A percentile compares a stretch with the other conserved stretches of the same genome.
Conservation (phyloP, 163 green algal genomes). For the Scenedesmus sp. region DNA sequence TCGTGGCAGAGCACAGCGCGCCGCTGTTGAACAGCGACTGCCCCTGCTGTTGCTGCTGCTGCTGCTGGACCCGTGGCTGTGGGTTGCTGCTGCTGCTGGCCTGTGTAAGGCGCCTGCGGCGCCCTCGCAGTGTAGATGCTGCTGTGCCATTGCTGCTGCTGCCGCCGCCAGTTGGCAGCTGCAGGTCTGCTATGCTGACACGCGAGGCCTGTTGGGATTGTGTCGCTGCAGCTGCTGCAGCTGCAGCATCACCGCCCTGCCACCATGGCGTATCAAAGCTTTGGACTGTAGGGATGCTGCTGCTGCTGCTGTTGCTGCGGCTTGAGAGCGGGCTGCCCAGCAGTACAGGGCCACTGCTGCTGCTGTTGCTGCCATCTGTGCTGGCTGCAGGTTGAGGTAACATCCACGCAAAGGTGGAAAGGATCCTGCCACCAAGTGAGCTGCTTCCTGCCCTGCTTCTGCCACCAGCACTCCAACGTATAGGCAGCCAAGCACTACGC, state of each 20-base stretch:
- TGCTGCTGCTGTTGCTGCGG: not conserved
- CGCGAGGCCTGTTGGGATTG: not conserved
- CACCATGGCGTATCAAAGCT: not conserved
- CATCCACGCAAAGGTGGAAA: not conserved
- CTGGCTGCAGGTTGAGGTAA: not conserved
- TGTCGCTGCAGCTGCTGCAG: not conserved
- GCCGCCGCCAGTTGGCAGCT: not conserved
- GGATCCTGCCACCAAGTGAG: not conserved
- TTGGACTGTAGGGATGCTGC: not conserved
- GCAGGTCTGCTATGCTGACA: conserved; percentile 1
- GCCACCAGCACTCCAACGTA: not conserved
- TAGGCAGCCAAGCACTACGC: not conserved
- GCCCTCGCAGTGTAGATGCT: not conserved
- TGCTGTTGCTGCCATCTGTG: not conserved
- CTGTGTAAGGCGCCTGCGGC: not conserved
- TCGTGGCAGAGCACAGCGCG: conserved; percentile 40
- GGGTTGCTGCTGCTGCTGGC: not conserved
- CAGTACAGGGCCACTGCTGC: not conserved
- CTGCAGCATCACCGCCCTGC: not conserved
- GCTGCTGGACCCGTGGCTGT: not conserved
- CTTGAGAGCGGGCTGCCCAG: too few relatives aligned
- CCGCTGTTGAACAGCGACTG: not conserved
- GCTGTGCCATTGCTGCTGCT: not conserved
- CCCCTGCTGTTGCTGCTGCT: conserved; percentile 2
- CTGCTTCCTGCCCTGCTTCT: not conserved